These are phyloP conservation scores for Trametes villosa DNA, from an alignment of 768 basidiomycete species.

Conservation along the genomic window DNA sequence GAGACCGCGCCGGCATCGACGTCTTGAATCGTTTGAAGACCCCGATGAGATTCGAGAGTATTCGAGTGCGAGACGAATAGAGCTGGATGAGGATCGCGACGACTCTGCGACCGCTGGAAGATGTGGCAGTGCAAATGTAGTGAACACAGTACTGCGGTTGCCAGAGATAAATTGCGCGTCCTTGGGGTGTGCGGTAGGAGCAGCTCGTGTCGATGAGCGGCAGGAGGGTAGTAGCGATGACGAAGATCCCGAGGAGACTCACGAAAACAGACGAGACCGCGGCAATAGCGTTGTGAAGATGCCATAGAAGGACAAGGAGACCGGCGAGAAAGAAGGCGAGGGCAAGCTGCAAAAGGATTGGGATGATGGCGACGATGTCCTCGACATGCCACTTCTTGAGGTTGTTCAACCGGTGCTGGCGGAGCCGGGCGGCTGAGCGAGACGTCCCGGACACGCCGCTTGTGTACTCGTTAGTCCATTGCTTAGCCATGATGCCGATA, in stretches of 20 bases:
- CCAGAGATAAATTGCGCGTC: no score
- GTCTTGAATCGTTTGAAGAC: no score
- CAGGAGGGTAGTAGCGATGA: background rate
- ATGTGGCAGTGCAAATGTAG: no score
- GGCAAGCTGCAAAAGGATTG: constrained; percentile 25
- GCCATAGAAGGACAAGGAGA: constrained; percentile 19
- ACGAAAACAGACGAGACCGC: background rate
- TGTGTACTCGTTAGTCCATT: constrained; percentile 29
- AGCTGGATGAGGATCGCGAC: no score
- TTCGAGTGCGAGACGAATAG: no score
- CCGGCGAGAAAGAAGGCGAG: constrained; percentile 25
- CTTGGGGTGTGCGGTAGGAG: background rate
- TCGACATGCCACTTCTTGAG: constrained; percentile 21
- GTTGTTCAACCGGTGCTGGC: constrained; percentile 20
- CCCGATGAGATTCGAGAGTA: no score
- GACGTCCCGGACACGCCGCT: background rate
- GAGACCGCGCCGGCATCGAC: no score
- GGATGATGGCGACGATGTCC: constrained; percentile 19
- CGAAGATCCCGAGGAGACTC: background rate
- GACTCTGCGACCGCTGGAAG: no score
- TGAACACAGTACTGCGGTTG: no score
- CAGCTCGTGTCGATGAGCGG: background rate
- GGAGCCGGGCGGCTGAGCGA: constrained; percentile 5
- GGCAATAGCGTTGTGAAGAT: constrained; percentile 16
- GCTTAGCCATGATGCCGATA: constrained; percentile 33